Evolutionary conservation across 129 eudicot species (phyloP).

Genomic region (Gnaphalium uliginosum): DNA sequence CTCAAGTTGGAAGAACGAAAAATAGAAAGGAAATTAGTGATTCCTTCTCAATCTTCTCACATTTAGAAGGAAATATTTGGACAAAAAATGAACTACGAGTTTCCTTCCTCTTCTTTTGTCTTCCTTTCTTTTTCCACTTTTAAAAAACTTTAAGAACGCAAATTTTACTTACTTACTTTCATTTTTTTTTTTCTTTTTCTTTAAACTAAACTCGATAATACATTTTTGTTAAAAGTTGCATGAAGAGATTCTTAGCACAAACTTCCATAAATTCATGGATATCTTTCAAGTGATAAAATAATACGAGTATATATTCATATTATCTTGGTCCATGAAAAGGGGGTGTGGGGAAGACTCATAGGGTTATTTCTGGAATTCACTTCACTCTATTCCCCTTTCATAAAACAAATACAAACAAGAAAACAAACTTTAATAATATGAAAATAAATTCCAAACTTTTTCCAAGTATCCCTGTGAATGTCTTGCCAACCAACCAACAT

Average conservation of each 20-base stretch:
- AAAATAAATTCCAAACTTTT: constrained; percentile 25
- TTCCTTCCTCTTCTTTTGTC: no score
- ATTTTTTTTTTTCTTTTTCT: no score
- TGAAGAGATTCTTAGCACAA: constrained; percentile 37
- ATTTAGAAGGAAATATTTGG: no score
- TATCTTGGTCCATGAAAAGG: constrained; percentile 45
- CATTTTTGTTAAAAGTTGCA: constrained; percentile 9
- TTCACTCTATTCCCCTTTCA: not conserved
- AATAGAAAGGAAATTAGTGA: no score
- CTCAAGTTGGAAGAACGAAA: no score
- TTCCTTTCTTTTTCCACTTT: no score
- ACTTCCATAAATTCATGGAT: constrained; percentile 39
- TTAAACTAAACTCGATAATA: no score
- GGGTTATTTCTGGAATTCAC: constrained; percentile 29
- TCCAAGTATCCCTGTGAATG: constrained; percentile 70
- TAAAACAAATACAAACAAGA: constrained; percentile 19
- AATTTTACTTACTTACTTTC: no score
- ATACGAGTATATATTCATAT: constrained; percentile 1
- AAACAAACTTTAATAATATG: constrained; percentile 7
- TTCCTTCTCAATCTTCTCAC: no score
- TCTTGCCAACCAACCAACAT: constrained; percentile 96
- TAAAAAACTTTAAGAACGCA: no score
- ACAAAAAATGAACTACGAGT: no score
- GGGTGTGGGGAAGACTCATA: constrained; percentile 37
- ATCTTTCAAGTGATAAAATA: constrained; percentile 26